Percentiles rank a stretch among this genome's conserved stretches.
phyloP scores from a whole-genome alignment of 2,329 filamentous ascomycete genomes.

The Aspergillus chevalieri region DNA sequence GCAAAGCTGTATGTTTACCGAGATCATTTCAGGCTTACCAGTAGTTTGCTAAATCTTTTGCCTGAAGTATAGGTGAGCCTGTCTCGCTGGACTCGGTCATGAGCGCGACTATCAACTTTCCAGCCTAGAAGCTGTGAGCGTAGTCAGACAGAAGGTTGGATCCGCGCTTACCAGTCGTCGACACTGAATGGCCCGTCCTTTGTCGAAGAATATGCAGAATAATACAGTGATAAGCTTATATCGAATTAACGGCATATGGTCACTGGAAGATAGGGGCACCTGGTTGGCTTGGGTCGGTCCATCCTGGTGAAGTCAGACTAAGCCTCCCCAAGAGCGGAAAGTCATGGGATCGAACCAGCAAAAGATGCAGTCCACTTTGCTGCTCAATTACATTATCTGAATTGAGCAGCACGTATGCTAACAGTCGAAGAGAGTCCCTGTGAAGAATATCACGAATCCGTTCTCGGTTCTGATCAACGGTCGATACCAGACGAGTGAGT shows the following conservation, averaged over 20 bases:
- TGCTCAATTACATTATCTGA: conserved; percentile 2
- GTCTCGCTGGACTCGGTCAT: conserved; percentile 9
- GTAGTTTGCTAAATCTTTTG: background rate
- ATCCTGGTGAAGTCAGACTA: conserved; percentile 5
- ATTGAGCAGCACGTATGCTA: conserved; percentile 13
- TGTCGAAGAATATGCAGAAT: conserved; percentile 4
- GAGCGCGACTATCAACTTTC: conserved; percentile 19
- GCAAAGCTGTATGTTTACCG: too few species aligned
- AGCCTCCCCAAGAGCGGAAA: background rate
- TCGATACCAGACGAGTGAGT: background rate
- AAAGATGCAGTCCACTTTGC: conserved; percentile 10
- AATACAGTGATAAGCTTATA: background rate
- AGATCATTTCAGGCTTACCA: background rate
- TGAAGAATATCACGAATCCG: conserved; percentile 2
- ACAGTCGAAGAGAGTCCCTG: conserved; percentile 5
- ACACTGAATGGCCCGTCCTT: background rate
- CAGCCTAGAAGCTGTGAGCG: conserved; percentile 16
- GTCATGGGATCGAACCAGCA: conserved; percentile 10
- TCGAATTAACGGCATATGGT: background rate
- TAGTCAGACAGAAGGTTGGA: background rate
- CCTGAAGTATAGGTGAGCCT: background rate
- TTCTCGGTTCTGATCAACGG: background rate
- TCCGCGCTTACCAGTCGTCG: conserved; percentile 15
- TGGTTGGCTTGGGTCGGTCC: background rate
- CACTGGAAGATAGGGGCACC: conserved; percentile 1